These are phyloP conservation scores for Pezicula rhizophila DNA, from an alignment of 2,329 filamentous ascomycete species.

Conservation along the genomic window DNA sequence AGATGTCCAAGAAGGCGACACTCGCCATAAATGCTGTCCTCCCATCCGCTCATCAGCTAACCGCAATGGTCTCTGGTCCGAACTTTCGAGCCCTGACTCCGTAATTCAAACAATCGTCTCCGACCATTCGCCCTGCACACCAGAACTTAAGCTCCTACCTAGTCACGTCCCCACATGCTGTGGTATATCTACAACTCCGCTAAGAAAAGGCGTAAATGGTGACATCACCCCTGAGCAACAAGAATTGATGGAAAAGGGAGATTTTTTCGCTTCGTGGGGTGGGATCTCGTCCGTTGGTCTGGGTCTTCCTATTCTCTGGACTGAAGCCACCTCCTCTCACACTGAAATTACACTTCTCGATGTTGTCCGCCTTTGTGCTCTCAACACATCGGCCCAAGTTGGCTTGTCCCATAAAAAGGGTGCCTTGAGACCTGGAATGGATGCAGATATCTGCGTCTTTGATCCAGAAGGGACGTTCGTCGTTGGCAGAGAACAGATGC, in stretches of 20 bases:
- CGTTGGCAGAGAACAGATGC: slow-evolving; percentile 71
- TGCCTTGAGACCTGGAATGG: slow-evolving; percentile 72
- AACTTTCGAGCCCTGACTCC: slow-evolving; percentile 64
- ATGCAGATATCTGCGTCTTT: slow-evolving; percentile 89
- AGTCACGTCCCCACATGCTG: slow-evolving; percentile 41
- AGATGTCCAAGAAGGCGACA: slow-evolving; percentile 60
- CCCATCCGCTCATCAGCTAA: slow-evolving; percentile 62
- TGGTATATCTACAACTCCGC: slow-evolving; percentile 21
- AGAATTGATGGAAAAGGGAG: slow-evolving; percentile 49
- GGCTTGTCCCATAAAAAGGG: slow-evolving; percentile 78
- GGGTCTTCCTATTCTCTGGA: slow-evolving; percentile 78
- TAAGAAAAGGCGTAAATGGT: slow-evolving; percentile 19
- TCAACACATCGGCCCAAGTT: slow-evolving; percentile 83
- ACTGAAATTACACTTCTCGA: slow-evolving; percentile 50
- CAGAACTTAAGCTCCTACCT: slow-evolving; percentile 84
- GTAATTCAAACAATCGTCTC: slow-evolving; percentile 90
- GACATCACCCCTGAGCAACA: slow-evolving; percentile 23
- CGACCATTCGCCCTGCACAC: slow-evolving; percentile 94
- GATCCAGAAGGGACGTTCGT: slow-evolving; percentile 77
- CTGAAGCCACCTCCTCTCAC: slow-evolving; percentile 37
- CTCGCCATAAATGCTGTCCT: slow-evolving; percentile 68
- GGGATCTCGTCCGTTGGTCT: slow-evolving; percentile 92
- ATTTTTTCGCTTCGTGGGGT: slow-evolving; percentile 96
- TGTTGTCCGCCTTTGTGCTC: slow-evolving; percentile 78
- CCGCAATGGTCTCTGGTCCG: slow-evolving; percentile 66